phyloP scores from a whole-genome alignment of 2,329 filamentous ascomycete species.

The Fusarium sp. region DNA sequence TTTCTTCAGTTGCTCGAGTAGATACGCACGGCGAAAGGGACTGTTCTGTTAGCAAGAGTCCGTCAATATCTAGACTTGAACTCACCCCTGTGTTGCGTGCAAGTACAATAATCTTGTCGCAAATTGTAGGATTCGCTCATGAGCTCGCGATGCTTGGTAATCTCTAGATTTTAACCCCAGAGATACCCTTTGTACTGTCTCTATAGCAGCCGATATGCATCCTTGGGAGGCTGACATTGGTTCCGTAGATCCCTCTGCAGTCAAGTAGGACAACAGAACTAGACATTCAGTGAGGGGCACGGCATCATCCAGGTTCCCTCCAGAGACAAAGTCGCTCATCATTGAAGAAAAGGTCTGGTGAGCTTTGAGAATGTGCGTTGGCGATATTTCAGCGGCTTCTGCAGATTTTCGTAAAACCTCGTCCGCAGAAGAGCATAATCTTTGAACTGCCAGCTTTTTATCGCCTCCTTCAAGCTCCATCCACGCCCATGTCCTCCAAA shows the following conservation, averaged over 20 bases:
- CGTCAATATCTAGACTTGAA: neutral
- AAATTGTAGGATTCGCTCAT: constrained; percentile 78
- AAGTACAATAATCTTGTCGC: constrained; percentile 75
- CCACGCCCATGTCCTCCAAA: constrained; percentile 77
- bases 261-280: constrained; percentile 76
- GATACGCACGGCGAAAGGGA: constrained; percentile 74
- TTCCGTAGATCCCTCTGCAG: constrained; percentile 57
- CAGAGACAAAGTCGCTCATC: constrained; percentile 69
- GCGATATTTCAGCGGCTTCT: constrained; percentile 40
- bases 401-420: constrained; percentile 38
- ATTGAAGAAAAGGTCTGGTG: constrained; percentile 65
- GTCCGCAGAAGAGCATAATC: constrained; percentile 58
- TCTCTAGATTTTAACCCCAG: constrained; percentile 58
- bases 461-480: constrained; percentile 66
- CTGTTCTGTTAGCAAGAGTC: constrained; percentile 53
- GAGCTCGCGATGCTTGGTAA: constrained; percentile 52
- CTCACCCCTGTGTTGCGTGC: constrained; percentile 72
- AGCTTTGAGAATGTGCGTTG: constrained; percentile 65
- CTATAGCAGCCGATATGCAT: constrained; percentile 66
- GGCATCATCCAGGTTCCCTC: constrained; percentile 63
- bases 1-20: constrained; percentile 72
- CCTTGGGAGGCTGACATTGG: constrained; percentile 64
- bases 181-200: constrained; percentile 58
- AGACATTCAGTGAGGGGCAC: constrained; percentile 71
- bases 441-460: constrained; percentile 52